Percentiles rank a stretch among this genome's conserved stretches.
These are phyloP conservation scores for Cercospora berteroae DNA, from an alignment of 2,329 filamentous ascomycete species.

Conservation along the genomic window DNA sequence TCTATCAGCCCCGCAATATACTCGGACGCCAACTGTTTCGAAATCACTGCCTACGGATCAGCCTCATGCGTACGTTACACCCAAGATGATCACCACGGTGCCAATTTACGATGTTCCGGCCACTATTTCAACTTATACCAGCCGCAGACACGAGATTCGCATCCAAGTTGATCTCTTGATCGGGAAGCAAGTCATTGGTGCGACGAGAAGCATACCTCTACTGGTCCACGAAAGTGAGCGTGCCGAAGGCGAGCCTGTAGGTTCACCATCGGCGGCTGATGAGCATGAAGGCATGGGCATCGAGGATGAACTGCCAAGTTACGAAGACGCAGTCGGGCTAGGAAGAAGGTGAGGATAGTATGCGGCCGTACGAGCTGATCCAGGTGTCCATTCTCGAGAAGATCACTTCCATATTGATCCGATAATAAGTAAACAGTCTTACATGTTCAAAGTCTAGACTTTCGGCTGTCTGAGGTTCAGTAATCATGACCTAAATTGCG, in stretches of 20 bases:
- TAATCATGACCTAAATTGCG: neutral
- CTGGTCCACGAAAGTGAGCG: neutral
- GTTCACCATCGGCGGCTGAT: neutral
- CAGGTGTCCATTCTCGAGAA: neutral
- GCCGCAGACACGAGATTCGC: neutral
- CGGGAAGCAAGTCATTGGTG: neutral
- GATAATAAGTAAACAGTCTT: neutral
- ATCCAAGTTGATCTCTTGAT: neutral
- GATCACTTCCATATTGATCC: neutral
- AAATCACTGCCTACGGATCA: neutral
- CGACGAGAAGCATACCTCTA: neutral
- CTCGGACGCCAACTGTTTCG: neutral
- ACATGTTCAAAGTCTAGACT: neutral
- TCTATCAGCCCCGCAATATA: neutral
- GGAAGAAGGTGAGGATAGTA: neutral
- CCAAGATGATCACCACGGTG: neutral
- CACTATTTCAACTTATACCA: neutral
- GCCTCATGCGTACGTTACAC: neutral
- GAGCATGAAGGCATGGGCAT: neutral
- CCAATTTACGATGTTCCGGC: neutral
- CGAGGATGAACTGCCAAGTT: constrained; percentile 1
- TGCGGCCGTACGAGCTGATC: neutral
- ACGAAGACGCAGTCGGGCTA: neutral
- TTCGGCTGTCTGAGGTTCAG: neutral
- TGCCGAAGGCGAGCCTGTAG: neutral